Percentiles rank a stretch among this genome's conserved stretches.
Evolutionary conservation across 345 rosid genomes (phyloP).

Genomic region (Citrus mangshanensis): DNA sequence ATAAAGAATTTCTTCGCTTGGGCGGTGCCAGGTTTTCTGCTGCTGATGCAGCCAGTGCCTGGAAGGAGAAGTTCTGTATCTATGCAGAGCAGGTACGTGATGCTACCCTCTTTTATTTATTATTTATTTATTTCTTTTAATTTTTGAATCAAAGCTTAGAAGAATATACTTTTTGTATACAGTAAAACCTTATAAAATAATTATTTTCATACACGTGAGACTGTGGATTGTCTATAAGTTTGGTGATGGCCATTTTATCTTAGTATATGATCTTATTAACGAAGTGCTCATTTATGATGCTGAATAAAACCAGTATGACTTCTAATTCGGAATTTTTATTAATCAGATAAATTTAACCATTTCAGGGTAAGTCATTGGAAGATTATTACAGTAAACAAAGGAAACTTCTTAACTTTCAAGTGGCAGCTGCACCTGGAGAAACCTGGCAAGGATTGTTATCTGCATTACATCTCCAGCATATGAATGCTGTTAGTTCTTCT

Average conservation of each 20-base stretch:
- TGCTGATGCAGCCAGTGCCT: conserved; percentile 33
- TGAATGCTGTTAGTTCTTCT: conserved; percentile 42
- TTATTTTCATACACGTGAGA: not conserved
- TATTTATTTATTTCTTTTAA: no score
- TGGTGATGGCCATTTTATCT: not conserved
- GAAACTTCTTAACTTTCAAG: conserved; percentile 76
- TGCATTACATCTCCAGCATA: conserved; percentile 64
- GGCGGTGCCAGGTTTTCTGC: conserved; percentile 31
- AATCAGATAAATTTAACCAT: not conserved
- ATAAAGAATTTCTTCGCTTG: conserved; percentile 21
- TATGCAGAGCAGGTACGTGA: conserved; percentile 57
- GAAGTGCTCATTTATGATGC: not conserved
- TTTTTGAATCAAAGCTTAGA: not conserved
- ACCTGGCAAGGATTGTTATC: conserved; percentile 87
- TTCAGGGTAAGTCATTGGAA: conserved; percentile 74
- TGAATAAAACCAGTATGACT: not conserved
- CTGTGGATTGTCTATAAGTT: not conserved
- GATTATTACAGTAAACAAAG: conserved; percentile 75
- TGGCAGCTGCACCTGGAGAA: conserved; percentile 61
- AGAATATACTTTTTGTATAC: not conserved
- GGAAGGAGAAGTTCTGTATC: conserved; percentile 41
- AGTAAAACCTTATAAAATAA: no score
- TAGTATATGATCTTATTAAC: not conserved
- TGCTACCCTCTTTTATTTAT: not conserved
- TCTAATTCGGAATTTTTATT: not conserved